Evolutionary conservation across 495 filamentous ascomycete genomes (phyloP).

Genomic region (Podospora tetraspora): DNA sequence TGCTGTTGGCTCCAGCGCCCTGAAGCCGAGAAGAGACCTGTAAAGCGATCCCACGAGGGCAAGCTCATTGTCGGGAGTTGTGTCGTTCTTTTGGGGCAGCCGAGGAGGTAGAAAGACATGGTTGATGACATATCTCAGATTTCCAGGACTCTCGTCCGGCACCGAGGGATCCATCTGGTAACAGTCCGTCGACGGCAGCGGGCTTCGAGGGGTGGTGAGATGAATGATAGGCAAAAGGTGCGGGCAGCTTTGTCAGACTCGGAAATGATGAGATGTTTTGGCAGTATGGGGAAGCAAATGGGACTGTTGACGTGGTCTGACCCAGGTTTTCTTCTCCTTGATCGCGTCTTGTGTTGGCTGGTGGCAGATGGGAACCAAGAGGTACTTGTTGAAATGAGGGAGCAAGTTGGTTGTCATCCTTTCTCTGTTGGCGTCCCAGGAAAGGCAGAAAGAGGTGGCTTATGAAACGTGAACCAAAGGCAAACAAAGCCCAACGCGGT

Average conservation of each 20-base stretch:
- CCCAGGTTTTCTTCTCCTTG: background rate
- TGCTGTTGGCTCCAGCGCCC: background rate
- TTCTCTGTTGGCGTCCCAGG: too few relatives aligned
- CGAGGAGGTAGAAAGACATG: conserved; percentile 59
- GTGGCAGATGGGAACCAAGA: too few relatives aligned
- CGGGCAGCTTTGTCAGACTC: too few relatives aligned
- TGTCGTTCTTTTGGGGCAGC: conserved; percentile 47
- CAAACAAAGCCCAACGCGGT: background rate
- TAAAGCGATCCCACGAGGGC: conserved; percentile 18
- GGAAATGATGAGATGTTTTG: too few relatives aligned
- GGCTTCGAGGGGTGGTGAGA: background rate
- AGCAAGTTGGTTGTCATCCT: too few relatives aligned
- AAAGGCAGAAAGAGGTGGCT: too few relatives aligned
- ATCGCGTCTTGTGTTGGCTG: background rate
- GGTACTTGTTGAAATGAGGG: too few relatives aligned
- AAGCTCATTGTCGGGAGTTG: conserved; percentile 9
- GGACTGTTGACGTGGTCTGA: background rate
- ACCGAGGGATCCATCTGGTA: background rate
- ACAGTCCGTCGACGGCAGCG: background rate
- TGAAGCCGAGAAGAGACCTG: conserved; percentile 13
- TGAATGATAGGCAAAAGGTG: background rate
- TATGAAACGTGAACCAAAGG: background rate
- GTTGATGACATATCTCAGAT: conserved; percentile 35
- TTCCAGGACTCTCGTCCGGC: background rate
- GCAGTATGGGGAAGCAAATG: too few relatives aligned